phyloP scores from a whole-genome alignment of 805 yeast species.

The Cyberlindnera amylophila region DNA sequence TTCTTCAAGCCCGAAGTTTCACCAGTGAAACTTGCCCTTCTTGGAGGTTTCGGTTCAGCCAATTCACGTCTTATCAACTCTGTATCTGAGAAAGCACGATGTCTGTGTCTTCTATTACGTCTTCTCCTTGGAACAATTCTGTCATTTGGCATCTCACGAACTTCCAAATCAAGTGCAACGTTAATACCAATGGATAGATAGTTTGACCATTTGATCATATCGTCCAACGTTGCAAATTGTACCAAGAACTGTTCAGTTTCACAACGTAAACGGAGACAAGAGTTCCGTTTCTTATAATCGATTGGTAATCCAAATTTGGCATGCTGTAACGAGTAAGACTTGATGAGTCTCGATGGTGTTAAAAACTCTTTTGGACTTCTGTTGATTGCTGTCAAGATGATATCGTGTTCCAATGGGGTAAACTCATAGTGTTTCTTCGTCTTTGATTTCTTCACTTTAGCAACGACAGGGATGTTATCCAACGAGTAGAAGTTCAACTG shows the following conservation, averaged over 20 bases:
- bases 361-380: slow-evolving; percentile 17
- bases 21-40: slow-evolving; percentile 22
- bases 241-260: slow-evolving; percentile 81
- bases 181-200: slow-evolving; percentile 73
- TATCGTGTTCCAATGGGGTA: slow-evolving; percentile 26
- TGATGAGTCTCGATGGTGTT: slow-evolving; percentile 34
- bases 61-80: slow-evolving; percentile 26
- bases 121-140: slow-evolving; percentile 80
- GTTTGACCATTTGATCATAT: slow-evolving; percentile 75
- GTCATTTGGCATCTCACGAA: slow-evolving; percentile 69
- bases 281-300: slow-evolving; percentile 70
- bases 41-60: slow-evolving; percentile 20
- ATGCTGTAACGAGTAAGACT: slow-evolving; percentile 77
- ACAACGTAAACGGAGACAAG: slow-evolving; percentile 69
- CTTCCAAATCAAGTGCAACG: slow-evolving; percentile 69
- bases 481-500: slow-evolving; percentile 67
- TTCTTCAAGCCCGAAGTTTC: slow-evolving; percentile 8
- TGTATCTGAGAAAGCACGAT: slow-evolving; percentile 27
- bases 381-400: slow-evolving; percentile 18
- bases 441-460: slow-evolving; percentile 28
- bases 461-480: slow-evolving; percentile 31
- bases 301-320: slow-evolving; percentile 81
- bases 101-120: slow-evolving; percentile 36
- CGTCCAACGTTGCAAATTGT: slow-evolving; percentile 57
- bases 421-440: slow-evolving; percentile 25